Percentiles rank a stretch among this genome's conserved stretches.
Conservation (phyloP, 768 basidiomycete genomes). For the Amanita molliuscula region DNA sequence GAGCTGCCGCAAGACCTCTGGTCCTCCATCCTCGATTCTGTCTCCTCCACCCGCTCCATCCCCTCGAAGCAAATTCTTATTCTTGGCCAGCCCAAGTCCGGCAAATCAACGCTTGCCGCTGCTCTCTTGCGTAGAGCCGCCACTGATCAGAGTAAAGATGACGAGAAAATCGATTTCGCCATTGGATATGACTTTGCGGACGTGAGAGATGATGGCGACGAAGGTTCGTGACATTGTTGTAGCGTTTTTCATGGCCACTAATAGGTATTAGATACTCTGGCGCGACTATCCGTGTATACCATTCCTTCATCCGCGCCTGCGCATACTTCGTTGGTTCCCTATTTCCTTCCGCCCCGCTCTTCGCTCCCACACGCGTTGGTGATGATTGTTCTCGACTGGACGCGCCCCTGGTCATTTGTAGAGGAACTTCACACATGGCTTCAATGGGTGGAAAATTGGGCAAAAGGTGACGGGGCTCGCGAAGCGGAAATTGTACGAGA, state of each 20-base stretch:
- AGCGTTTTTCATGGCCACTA: conserved; percentile 4
- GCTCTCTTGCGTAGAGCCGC: conserved; percentile 60
- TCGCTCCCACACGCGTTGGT: conserved; percentile 64
- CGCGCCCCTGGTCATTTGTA: conserved; percentile 85
- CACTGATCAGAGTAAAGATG: conserved; percentile 46
- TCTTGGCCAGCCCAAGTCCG: conserved; percentile 69
- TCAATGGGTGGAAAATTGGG: conserved; percentile 76
- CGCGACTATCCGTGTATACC: conserved; percentile 85
- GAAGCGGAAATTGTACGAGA: conserved; percentile 70
- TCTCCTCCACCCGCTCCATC: conserved; percentile 71
- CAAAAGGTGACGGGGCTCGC: conserved; percentile 54
- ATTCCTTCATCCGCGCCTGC: conserved; percentile 71
- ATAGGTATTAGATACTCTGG: conserved; percentile 59
- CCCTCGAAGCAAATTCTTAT: conserved; percentile 83
- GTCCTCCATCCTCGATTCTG: conserved; percentile 86
- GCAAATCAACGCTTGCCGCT: conserved; percentile 67
- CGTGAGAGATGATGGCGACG: conserved; percentile 85
- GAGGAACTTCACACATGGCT: conserved; percentile 82
- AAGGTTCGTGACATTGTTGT: conserved; percentile 45
- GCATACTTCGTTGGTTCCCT: conserved; percentile 63
- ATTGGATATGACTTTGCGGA: conserved; percentile 91
- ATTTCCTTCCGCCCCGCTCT: conserved; percentile 65
- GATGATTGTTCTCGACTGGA: conserved; percentile 91
- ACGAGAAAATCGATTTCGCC: conserved; percentile 64
- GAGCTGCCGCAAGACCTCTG: conserved; percentile 77